Conservation (phyloP, 176 grass and related monocot genomes). For the Luzula sylvatica region DNA sequence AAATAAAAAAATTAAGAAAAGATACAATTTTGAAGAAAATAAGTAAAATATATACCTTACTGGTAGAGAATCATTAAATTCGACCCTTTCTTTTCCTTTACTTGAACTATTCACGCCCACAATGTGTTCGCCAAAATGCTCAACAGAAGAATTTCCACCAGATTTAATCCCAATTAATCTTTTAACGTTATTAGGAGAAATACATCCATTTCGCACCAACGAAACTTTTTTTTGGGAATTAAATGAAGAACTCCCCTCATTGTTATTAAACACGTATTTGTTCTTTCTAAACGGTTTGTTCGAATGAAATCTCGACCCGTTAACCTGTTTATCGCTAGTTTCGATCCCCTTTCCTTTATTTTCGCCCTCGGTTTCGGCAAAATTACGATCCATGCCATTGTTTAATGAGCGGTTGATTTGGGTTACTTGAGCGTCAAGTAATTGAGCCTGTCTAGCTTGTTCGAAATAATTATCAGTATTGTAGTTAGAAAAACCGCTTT, state of each 20-base stretch:
- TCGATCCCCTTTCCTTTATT: conserved; percentile 8
- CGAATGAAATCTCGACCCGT: conserved; percentile 14
- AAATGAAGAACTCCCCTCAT: conserved; percentile 8
- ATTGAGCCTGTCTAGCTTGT: conserved; percentile 12
- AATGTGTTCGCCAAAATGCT: not conserved
- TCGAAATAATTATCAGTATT: conserved; percentile 11
- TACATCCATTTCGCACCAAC: conserved; percentile 20
- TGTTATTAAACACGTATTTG: not conserved
- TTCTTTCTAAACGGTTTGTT: conserved; percentile 12
- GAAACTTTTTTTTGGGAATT: conserved; percentile 2
- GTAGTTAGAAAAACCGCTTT: not conserved
- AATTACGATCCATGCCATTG: not conserved
- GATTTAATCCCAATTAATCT: not conserved
- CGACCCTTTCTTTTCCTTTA: conserved; percentile 14
- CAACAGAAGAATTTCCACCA: not conserved
- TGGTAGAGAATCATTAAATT: not conserved
- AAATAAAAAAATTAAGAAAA: not conserved
- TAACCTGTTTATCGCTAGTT: not conserved
- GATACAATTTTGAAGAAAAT: not conserved
- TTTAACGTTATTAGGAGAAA: conserved; percentile 16
- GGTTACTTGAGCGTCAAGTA: conserved; percentile 3
- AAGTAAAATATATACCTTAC: not conserved
- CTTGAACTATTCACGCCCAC: not conserved
- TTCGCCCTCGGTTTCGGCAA: not conserved
- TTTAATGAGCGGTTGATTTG: not conserved